A percentile compares a stretch with the other conserved stretches of the same genome.
Evolutionary conservation across 441 rosid genomes (phyloP).

Genomic region (Flueggea neowawraea): DNA sequence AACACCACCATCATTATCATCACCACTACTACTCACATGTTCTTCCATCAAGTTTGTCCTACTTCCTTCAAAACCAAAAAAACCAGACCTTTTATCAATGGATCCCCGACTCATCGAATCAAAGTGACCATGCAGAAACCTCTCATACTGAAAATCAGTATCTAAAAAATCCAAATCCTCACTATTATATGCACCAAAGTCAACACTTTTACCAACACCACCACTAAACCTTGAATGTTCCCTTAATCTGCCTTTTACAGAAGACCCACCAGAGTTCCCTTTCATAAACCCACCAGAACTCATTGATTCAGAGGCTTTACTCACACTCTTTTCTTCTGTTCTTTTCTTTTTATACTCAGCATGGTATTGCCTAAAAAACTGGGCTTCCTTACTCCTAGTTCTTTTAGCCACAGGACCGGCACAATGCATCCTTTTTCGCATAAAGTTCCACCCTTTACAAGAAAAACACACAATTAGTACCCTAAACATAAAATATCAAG

Average conservation of each 20-base stretch:
- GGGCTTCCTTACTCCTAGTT: constrained; percentile 9
- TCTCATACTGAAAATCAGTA: too few species aligned
- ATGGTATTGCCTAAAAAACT: neutral
- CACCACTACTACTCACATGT: neutral
- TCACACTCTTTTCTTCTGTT: neutral
- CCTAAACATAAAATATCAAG: too few species aligned
- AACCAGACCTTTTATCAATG: neutral
- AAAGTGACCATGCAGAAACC: neutral
- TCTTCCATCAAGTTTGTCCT: constrained; percentile 4
- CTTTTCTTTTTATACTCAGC: constrained; percentile 6
- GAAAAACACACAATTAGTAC: too few species aligned
- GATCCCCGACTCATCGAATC: neutral
- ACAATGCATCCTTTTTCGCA: too few species aligned
- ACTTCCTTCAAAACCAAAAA: constrained; percentile 5
- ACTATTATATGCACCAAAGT: neutral
- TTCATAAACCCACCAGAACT: neutral
- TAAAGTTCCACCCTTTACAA: too few species aligned
- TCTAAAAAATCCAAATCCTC: neutral
- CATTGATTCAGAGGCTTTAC: neutral
- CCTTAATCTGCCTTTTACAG: neutral
- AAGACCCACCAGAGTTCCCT: neutral
- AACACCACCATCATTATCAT: too few species aligned
- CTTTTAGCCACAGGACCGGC: too few species aligned
- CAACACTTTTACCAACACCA: neutral
- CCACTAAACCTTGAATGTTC: neutral